Evolutionary conservation across 1,284 basidiomycete species (phyloP), one percentile per base, ranked within the genome.

Genomic region (Peniophora sp.): DNA sequence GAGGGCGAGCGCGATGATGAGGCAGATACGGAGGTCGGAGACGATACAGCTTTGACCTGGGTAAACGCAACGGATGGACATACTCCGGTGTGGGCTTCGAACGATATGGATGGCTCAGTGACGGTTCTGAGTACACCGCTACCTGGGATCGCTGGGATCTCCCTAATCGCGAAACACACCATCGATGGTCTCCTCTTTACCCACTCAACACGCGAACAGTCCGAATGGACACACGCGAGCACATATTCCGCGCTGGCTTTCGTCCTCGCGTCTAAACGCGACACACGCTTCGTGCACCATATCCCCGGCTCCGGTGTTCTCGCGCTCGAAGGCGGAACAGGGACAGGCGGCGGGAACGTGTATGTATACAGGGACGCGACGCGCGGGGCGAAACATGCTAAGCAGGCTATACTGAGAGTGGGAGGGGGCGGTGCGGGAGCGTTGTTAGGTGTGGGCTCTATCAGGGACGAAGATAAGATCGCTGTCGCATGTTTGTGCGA

Each of bases 221-320:
- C 68, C 6, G 56, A 52, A 23, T 98, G 95, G 95, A 69, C 58
- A 39, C 95, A 98, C 64, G 66, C 68, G 1, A 75, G 80, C 10
- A 97, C 93, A 0, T 92, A 85, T 63, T 85, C 91, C 3, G 96
- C 94, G 0, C 77, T 99, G 3, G 79, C 91, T 1, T 99, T 97
- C 63, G 96, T 98, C 17, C 75, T 99, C 25, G 92, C 93, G 1
- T 95, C 92, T 3, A 99, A 99, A 66, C 83, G 83, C 23, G 92
- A 96, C 65, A 82, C 87, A 1, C 79, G 89, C 12, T 92, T 94
- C 67, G 86, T 86, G 1, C 77, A 85, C 58, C 91, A 96, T 60
- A 66, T 82, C 27, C 65, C 73, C 1, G 60, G 68, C 1, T 61
- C 69, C 34, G 72, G 75, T 8, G 83, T 89, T 1, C 70, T 45